Percentiles rank a stretch among this genome's conserved stretches.
Conservation (phyloP, 1,284 basidiomycete genomes). For the Acaromyces ingoldii region DNA sequence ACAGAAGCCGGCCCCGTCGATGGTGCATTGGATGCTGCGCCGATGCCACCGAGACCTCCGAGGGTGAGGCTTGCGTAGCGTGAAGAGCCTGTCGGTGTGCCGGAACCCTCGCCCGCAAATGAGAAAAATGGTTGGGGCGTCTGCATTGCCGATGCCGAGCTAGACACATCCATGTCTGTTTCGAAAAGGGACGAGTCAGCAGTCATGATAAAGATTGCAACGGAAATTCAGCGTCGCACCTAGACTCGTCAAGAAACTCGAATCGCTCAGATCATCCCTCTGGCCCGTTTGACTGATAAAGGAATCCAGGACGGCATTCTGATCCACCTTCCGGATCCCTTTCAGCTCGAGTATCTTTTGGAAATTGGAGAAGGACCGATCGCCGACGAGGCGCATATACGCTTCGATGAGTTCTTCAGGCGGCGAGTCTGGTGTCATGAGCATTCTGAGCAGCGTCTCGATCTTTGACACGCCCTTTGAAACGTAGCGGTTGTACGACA, state of each 20-base stretch:
- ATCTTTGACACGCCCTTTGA: conserved; percentile 25
- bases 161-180: too few relatives aligned
- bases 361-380: conserved; percentile 49
- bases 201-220: too few relatives aligned
- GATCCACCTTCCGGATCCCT: conserved; percentile 66
- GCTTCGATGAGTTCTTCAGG: conserved; percentile 21
- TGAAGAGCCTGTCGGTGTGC: too few relatives aligned
- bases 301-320: conserved; percentile 81
- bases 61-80: too few relatives aligned
- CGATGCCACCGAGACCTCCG: too few relatives aligned
- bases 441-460: conserved; percentile 27
- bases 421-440: conserved; percentile 15
- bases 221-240: too few relatives aligned
- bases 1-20: background rate
- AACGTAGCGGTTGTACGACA: conserved; percentile 54
- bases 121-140: too few relatives aligned
- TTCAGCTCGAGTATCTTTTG: conserved; percentile 97
- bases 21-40: background rate
- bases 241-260: conserved; percentile 67
- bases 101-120: too few relatives aligned
- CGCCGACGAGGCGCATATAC: conserved; percentile 36
- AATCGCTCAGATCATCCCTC: conserved; percentile 73
- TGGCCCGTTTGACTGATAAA: conserved; percentile 87
- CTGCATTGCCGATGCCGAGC: too few relatives aligned
- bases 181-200: too few relatives aligned